Evolutionary conservation across 192 early-diverging fungal species (phyloP).

Genomic region (Coemansia sp.): DNA sequence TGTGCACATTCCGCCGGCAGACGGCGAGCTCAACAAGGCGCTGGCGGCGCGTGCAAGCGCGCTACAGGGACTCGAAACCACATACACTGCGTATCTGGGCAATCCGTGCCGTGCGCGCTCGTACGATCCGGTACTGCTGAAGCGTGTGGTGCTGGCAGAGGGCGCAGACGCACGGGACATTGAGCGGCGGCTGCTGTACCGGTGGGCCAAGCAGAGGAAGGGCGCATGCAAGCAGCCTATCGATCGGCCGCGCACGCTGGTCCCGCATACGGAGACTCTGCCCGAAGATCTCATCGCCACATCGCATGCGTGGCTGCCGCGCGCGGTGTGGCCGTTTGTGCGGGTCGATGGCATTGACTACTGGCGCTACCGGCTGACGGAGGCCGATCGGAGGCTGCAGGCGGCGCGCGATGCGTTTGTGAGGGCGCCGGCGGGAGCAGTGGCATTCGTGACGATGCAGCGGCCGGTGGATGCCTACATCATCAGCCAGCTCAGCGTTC

Average conservation of each 20-base stretch:
- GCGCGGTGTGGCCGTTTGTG: constrained; percentile 20
- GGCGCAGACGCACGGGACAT: constrained; percentile 28
- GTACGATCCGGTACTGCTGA: constrained; percentile 61
- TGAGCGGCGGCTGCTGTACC: constrained; percentile 32
- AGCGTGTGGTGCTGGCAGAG: constrained; percentile 31
- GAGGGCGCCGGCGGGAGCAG: constrained; percentile 29
- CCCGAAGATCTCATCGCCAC: not conserved
- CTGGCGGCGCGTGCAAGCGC: constrained; percentile 41
- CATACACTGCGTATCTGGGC: constrained; percentile 61
- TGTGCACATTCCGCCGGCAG: constrained; percentile 62
- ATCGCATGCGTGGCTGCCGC: not conserved
- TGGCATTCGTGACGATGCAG: constrained; percentile 76
- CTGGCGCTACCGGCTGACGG: constrained; percentile 56
- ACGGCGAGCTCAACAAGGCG: constrained; percentile 54
- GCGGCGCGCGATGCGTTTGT: constrained; percentile 35
- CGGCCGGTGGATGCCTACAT: constrained; percentile 65
- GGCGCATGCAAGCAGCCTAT: constrained; percentile 2
- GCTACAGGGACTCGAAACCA: constrained; percentile 58
- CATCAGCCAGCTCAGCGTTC: constrained; percentile 63
- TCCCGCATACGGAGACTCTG: not conserved
- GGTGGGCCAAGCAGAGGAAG: constrained; percentile 27
- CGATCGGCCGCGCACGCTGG: constrained; percentile 6
- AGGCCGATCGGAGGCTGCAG: constrained; percentile 52
- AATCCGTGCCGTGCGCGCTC: constrained; percentile 67
- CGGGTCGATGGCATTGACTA: constrained; percentile 66